Conservation (phyloP, 2,329 filamentous ascomycete species). For the Alternaria ethzedia region DNA sequence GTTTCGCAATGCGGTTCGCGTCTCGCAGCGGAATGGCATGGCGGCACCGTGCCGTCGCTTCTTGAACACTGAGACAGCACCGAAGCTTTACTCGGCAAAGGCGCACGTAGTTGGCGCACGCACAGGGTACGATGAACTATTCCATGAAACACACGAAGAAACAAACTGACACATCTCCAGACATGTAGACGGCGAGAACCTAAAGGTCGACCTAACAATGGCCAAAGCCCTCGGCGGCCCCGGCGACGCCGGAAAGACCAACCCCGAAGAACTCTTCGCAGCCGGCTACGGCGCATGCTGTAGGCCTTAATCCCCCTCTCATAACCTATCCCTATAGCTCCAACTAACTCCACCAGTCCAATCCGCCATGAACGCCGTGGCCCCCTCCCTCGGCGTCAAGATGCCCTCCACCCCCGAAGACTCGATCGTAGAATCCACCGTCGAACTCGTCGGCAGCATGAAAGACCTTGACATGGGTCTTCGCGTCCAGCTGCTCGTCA, state of each 20-base stretch:
- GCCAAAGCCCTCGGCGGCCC: conserved; percentile 54
- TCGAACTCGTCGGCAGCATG: conserved; percentile 55
- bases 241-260: conserved; percentile 52
- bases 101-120: conserved; percentile 51
- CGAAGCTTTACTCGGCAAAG: conserved; percentile 48
- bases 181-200: conserved; percentile 44
- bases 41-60: conserved; percentile 29
- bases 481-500: conserved; percentile 53
- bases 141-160: neutral
- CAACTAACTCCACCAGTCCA: conserved; percentile 29
- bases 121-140: conserved; percentile 25
- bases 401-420: conserved; percentile 50
- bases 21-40: conserved; percentile 4
- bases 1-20: conserved; percentile 17
- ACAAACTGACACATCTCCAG: conserved; percentile 9
- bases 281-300: conserved; percentile 57
- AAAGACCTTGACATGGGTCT: conserved; percentile 55
- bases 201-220: conserved; percentile 52
- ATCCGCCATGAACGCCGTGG: conserved; percentile 55
- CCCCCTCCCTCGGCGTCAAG: conserved; percentile 49
- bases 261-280: conserved; percentile 55
- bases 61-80: conserved; percentile 50
- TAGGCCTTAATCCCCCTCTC: too few relatives aligned
- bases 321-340: too few relatives aligned
- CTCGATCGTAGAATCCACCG: conserved; percentile 51